phyloP scores from a whole-genome alignment of 75 land plant species.

The Isoetes taiwanensis region DNA sequence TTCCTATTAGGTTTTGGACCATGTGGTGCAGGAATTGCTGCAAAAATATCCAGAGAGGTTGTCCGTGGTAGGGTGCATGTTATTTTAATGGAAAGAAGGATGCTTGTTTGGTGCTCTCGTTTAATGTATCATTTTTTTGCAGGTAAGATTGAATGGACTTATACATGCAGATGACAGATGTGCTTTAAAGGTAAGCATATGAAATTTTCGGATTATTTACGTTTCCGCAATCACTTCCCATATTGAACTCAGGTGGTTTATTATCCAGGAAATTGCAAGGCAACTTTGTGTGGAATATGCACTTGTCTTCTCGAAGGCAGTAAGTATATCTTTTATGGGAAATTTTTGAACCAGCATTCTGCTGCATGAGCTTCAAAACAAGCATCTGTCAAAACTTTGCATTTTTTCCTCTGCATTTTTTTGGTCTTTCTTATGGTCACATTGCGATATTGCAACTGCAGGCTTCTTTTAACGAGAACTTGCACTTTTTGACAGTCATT shows the following conservation, averaged over 20 bases:
- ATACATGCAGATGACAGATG: constrained; percentile 75
- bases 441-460: constrained; percentile 3
- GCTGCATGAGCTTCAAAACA: no score
- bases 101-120: neutral
- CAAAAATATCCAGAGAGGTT: constrained; percentile 49
- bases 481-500: constrained; percentile 36
- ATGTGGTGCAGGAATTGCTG: constrained; percentile 50
- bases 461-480: constrained; percentile 60
- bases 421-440: neutral
- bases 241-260: no score
- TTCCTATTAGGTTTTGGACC: constrained; percentile 56
- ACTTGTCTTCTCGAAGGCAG: constrained; percentile 45
- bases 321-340: constrained; percentile 7
- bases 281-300: constrained; percentile 51
- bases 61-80: constrained; percentile 45
- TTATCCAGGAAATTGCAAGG: constrained; percentile 46
- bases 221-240: neutral
- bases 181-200: constrained; percentile 65
- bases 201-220: neutral
- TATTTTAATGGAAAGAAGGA: neutral
- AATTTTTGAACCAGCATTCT: no score
- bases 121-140: neutral
- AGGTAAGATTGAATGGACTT: constrained; percentile 82
- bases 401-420: no score
- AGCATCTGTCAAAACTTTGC: no score